Conservation (phyloP, 768 basidiomycete genomes). For the Lanmaoa pseudosensibilis region DNA sequence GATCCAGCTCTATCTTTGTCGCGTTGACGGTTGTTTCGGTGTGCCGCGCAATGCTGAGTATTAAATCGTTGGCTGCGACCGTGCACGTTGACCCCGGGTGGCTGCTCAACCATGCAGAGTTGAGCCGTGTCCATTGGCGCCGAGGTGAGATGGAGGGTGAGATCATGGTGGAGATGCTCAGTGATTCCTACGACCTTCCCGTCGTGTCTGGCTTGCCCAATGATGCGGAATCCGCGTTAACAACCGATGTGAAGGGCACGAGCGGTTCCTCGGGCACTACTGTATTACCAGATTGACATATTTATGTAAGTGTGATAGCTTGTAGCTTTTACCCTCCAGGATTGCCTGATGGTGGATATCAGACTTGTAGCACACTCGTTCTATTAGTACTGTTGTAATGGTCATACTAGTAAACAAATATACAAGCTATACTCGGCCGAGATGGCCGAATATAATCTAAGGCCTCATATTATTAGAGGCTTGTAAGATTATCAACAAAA, state of each 20-base stretch:
- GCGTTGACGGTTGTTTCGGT: slow-evolving; percentile 28
- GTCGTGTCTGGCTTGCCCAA: not conserved
- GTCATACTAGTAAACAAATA: too few species aligned
- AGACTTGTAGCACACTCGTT: not conserved
- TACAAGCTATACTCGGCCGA: too few species aligned
- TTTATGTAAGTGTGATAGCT: not conserved
- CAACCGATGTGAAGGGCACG: not conserved
- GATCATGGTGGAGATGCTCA: slow-evolving; percentile 24
- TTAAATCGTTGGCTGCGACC: slow-evolving; percentile 42
- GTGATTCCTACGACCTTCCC: slow-evolving; percentile 1
- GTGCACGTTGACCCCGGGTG: slow-evolving; percentile 43
- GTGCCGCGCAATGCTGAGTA: slow-evolving; percentile 41
- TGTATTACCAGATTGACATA: not conserved
- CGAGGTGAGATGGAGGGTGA: slow-evolving; percentile 39
- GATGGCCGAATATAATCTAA: too few species aligned
- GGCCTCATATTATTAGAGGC: too few species aligned
- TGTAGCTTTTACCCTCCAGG: not conserved
- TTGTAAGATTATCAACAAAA: too few species aligned
- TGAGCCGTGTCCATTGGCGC: slow-evolving; percentile 43
- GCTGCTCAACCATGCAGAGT: slow-evolving; percentile 46
- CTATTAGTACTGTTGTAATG: too few species aligned
- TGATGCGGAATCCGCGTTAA: not conserved
- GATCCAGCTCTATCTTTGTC: slow-evolving; percentile 1
- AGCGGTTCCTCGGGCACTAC: not conserved
- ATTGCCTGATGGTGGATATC: not conserved